A percentile compares a stretch with the other conserved stretches of the same genome.
These are phyloP conservation scores for Cucumis variabilis DNA, from an alignment of 331 rosid species.

Conservation along the genomic window DNA sequence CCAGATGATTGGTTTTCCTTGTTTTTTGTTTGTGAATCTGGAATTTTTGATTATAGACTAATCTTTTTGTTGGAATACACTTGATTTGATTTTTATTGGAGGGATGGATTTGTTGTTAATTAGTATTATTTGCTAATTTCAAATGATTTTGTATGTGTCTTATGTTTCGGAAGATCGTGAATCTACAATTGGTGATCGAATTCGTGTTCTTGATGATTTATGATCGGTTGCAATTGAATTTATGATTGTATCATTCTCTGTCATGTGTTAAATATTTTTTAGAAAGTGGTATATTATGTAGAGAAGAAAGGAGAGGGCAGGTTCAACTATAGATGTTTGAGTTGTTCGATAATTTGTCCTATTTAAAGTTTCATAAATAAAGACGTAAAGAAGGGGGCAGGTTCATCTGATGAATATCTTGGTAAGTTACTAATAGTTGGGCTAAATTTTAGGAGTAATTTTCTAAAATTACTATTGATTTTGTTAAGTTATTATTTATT, in stretches of 20 bases:
- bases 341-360: background rate
- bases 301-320: background rate
- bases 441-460: no score
- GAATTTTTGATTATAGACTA: background rate
- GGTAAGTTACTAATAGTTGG: no score
- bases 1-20: background rate
- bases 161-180: background rate
- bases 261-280: background rate
- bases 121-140: no score
- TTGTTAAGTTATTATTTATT: no score
- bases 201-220: background rate
- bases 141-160: background rate
- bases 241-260: background rate
- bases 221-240: background rate
- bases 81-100: background rate
- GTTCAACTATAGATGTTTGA: background rate
- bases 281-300: background rate
- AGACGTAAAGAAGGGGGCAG: no score
- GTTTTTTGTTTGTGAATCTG: background rate
- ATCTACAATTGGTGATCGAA: background rate
- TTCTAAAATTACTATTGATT: no score
- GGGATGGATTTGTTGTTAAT: no score
- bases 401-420: no score
- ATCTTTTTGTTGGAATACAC: background rate
- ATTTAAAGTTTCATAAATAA: background rate